Evolutionary conservation across 2,329 filamentous ascomycete genomes (phyloP).

Genomic region (Diplodia sapinea): DNA sequence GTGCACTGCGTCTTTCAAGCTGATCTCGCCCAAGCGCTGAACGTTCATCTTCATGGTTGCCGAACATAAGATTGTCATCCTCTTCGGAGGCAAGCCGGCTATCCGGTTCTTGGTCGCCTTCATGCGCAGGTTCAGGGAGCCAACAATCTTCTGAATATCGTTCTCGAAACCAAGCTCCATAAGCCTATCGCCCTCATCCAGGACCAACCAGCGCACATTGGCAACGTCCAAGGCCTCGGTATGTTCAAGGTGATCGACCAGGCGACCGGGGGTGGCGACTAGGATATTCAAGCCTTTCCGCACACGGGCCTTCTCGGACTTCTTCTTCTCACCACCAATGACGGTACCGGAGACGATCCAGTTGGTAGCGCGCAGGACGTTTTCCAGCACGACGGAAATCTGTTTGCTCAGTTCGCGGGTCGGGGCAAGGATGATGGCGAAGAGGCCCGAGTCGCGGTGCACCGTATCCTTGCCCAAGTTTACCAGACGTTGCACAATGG

Average conservation of each 20-base stretch:
- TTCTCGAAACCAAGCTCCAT: constrained; percentile 99
- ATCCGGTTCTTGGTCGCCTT: constrained; percentile 66
- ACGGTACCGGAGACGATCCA: constrained; percentile 94
- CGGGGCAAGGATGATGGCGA: constrained; percentile 91
- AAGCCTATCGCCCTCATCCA: constrained; percentile 96
- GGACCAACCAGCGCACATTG: constrained; percentile 88
- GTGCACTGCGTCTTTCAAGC: constrained; percentile 88
- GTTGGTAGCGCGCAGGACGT: constrained; percentile 83
- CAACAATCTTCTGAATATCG: constrained; percentile 85
- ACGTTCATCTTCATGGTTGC: constrained; percentile 99
- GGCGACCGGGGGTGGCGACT: constrained; percentile 88
- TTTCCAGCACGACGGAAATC: constrained; percentile 85
- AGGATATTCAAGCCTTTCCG: constrained; percentile 95
- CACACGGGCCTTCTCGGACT: constrained; percentile 88
- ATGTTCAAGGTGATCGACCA: constrained; percentile 91
- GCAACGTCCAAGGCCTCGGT: constrained; percentile 88
- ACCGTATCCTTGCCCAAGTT: constrained; percentile 65
- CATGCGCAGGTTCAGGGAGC: constrained; percentile 71
- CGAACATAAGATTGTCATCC: constrained; percentile 89
- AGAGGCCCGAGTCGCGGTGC: constrained; percentile 84
- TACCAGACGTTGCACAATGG: constrained; percentile 87
- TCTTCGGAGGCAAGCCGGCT: constrained; percentile 71
- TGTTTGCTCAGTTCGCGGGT: constrained; percentile 95
- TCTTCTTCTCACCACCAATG: constrained; percentile 73
- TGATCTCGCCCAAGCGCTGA: constrained; percentile 91